Evolutionary conservation across 2,329 filamentous ascomycete genomes (phyloP).

Genomic region (Neurospora sp.): DNA sequence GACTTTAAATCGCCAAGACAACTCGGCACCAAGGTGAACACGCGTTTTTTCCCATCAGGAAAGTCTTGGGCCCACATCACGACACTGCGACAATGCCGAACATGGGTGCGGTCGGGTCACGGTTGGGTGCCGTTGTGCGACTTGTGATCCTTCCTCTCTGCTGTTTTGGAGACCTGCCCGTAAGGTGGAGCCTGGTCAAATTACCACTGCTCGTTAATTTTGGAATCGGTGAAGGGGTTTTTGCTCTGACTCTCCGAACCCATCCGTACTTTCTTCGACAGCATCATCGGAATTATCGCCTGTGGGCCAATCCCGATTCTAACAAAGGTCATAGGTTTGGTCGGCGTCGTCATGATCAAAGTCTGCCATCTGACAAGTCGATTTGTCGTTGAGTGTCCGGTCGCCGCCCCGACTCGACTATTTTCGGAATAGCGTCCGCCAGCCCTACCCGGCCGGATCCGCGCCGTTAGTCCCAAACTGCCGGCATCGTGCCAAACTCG

Average conservation of each 20-base stretch:
- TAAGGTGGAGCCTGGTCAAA: neutral
- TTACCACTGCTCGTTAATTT: neutral
- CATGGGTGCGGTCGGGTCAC: neutral
- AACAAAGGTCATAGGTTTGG: neutral
- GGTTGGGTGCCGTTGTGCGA: neutral
- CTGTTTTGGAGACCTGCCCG: neutral
- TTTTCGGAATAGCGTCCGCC: neutral
- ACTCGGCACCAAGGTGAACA: neutral
- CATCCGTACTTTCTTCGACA: neutral
- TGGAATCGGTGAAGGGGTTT: neutral
- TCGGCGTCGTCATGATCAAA: neutral
- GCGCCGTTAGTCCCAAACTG: neutral
- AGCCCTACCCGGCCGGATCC: neutral
- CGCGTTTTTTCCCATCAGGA: neutral
- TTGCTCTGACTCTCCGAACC: neutral
- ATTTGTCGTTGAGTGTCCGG: neutral
- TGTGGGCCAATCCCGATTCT: neutral
- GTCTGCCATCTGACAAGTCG: neutral
- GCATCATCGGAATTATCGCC: neutral
- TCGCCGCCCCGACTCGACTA: neutral
- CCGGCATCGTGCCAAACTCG: neutral
- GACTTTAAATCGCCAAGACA: neutral
- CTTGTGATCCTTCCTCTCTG: neutral
- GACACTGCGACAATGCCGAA: neutral
- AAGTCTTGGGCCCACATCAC: neutral